Evolutionary conservation across 768 basidiomycete species (phyloP).

Genomic region (Mycena vitilis): DNA sequence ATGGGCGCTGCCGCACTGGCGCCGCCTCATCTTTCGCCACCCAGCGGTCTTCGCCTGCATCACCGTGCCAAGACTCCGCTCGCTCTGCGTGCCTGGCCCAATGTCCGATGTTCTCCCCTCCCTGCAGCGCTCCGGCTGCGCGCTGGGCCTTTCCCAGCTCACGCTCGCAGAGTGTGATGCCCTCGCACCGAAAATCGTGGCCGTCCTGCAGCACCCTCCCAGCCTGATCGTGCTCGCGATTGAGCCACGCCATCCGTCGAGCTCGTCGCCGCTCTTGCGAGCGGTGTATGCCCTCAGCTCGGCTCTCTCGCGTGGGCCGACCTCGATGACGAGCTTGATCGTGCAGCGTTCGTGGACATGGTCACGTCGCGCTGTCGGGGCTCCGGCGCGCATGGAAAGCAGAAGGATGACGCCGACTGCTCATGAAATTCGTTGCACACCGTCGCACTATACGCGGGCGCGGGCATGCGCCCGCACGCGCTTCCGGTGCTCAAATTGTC

Average conservation of each 20-base stretch:
- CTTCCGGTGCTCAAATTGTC: neutral
- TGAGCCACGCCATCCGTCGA: neutral
- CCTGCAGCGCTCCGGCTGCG: slow-evolving; percentile 1
- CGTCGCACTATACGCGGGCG: neutral
- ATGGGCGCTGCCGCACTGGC: neutral
- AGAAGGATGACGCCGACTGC: no score
- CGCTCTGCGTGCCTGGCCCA: neutral
- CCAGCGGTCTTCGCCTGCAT: neutral
- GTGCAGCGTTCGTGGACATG: slow-evolving; percentile 8
- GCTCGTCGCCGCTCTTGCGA: slow-evolving; percentile 3
- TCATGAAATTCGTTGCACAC: neutral
- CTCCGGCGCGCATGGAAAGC: neutral
- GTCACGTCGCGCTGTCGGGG: neutral
- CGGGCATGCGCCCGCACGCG: neutral
- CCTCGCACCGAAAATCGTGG: neutral
- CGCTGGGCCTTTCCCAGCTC: neutral
- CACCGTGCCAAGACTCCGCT: neutral
- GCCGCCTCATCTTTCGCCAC: neutral
- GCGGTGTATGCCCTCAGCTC: neutral
- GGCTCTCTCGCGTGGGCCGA: slow-evolving; percentile 3
- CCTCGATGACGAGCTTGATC: neutral
- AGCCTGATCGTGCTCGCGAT: neutral
- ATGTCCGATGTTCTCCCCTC: neutral
- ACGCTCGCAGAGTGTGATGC: neutral
- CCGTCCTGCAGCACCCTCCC: neutral